Conservation (phyloP, 352 stramenopile genomes). For the Phytophthora idaei region DNA sequence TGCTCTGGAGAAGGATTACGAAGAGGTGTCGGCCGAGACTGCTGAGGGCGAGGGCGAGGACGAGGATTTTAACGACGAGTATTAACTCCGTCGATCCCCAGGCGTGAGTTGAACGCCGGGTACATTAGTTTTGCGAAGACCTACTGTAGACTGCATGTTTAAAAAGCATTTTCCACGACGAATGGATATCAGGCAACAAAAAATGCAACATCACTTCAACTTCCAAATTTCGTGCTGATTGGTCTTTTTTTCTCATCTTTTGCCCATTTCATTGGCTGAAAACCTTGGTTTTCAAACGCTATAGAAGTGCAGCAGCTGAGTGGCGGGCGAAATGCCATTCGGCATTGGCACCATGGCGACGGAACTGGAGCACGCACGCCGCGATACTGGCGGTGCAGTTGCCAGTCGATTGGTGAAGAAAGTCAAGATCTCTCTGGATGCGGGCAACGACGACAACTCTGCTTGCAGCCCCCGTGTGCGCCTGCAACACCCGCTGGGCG, state of each 20-base stretch:
- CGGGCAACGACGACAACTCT: not conserved
- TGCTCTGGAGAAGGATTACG: constrained; percentile 94
- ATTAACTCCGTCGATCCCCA: constrained; percentile 44
- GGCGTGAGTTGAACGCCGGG: no score
- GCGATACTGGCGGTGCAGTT: constrained; percentile 17
- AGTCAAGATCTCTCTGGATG: constrained; percentile 25
- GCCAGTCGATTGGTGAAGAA: constrained; percentile 40
- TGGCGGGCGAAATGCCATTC: constrained; percentile 23
- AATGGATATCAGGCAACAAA: no score
- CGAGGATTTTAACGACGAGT: constrained; percentile 91
- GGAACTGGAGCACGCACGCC: constrained; percentile 15
- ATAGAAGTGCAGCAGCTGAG: constrained; percentile 39
- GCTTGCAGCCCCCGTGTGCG: constrained; percentile 10
- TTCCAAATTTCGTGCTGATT: not conserved
- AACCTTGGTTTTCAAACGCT: constrained; percentile 2
- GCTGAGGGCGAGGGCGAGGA: constrained; percentile 95
- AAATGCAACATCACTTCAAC: constrained; percentile 1
- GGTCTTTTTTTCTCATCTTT: not conserved
- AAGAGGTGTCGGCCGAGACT: constrained; percentile 99
- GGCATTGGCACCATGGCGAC: constrained; percentile 22
- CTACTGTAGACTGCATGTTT: no score
- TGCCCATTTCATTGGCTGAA: constrained; percentile 17
- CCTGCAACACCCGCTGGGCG: constrained; percentile 74
- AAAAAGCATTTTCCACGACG: no score
- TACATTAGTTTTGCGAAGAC: not conserved